Percentiles rank a stretch among this genome's conserved stretches.
These are phyloP conservation scores for Tubosaeta sp. DNA, from an alignment of 768 basidiomycete species.

Conservation along the genomic window DNA sequence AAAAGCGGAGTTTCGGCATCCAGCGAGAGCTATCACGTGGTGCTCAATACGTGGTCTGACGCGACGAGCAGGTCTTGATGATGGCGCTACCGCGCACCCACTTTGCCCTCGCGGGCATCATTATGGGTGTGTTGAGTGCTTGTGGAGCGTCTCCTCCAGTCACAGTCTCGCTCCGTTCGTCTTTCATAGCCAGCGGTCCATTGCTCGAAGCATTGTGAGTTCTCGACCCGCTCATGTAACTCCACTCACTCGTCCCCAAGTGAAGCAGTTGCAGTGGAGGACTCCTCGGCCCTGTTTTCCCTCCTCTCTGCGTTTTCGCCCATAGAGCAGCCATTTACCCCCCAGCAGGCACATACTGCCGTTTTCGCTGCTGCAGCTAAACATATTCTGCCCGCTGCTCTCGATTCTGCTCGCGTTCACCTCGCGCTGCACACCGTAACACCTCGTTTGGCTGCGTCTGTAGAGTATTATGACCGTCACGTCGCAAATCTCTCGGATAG, in stretches of 20 bases:
- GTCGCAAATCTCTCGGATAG: constrained; percentile 22
- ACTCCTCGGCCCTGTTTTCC: constrained; percentile 70
- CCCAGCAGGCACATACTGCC: constrained; percentile 45
- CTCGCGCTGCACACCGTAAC: constrained; percentile 74
- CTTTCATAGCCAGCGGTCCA: constrained; percentile 25
- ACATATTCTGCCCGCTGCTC: constrained; percentile 45
- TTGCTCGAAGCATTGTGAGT: constrained; percentile 31
- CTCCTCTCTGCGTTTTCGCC: constrained; percentile 60
- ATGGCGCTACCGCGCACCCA: constrained; percentile 13
- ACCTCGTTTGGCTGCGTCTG: constrained; percentile 82
- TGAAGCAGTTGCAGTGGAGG: constrained; percentile 76
- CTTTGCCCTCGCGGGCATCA: constrained; percentile 15
- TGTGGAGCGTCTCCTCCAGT: constrained; percentile 29
- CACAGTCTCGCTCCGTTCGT: constrained; percentile 26
- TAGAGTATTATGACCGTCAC: constrained; percentile 57
- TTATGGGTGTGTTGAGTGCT: constrained; percentile 11
- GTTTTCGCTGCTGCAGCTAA: constrained; percentile 36
- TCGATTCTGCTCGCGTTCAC: constrained; percentile 62
- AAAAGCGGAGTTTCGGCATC: constrained; percentile 17
- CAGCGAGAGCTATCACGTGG: constrained; percentile 20
- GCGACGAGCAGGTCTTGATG: neutral
- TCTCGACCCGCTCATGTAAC: neutral
- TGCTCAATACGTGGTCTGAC: constrained; percentile 8
- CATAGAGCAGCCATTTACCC: constrained; percentile 34
- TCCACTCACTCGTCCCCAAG: constrained; percentile 38